A percentile compares a stretch with the other conserved stretches of the same genome.
Evolutionary conservation across 148 eudicot genomes (phyloP).

Genomic region (Amaranthus hypochondriacus): DNA sequence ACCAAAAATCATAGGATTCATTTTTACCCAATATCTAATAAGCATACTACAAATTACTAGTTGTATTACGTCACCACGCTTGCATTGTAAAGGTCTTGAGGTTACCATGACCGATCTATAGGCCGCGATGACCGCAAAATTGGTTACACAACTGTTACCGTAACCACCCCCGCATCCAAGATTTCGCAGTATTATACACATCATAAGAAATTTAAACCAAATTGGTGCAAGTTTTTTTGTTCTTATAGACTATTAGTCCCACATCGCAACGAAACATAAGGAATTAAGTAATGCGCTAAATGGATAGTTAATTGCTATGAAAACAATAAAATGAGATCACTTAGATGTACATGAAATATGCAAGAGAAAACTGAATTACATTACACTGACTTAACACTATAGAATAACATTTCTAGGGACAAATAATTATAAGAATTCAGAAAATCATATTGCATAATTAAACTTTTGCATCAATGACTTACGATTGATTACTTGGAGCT

Average conservation of each 20-base stretch:
- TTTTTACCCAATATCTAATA: neutral
- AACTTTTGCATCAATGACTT: conserved; percentile 24
- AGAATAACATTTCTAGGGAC: neutral
- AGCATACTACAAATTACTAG: no score
- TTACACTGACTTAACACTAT: neutral
- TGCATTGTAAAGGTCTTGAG: no score
- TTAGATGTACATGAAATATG: neutral
- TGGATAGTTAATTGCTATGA: neutral
- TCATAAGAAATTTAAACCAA: neutral
- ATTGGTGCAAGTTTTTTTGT: neutral
- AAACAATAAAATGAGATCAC: neutral
- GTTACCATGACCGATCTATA: no score
- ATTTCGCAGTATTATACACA: no score
- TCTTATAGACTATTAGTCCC: neutral
- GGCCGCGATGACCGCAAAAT: no score
- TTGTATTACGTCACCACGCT: no score
- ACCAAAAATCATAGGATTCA: neutral
- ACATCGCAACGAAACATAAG: neutral
- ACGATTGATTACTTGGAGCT: conserved; percentile 99
- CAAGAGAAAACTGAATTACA: neutral
- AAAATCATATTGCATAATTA: neutral
- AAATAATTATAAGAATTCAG: neutral
- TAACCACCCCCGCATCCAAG: no score
- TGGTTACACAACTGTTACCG: no score
- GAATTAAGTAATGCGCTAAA: neutral